These are phyloP conservation scores for Populus hybrid DNA, from an alignment of 441 rosid species.

Conservation along the genomic window DNA sequence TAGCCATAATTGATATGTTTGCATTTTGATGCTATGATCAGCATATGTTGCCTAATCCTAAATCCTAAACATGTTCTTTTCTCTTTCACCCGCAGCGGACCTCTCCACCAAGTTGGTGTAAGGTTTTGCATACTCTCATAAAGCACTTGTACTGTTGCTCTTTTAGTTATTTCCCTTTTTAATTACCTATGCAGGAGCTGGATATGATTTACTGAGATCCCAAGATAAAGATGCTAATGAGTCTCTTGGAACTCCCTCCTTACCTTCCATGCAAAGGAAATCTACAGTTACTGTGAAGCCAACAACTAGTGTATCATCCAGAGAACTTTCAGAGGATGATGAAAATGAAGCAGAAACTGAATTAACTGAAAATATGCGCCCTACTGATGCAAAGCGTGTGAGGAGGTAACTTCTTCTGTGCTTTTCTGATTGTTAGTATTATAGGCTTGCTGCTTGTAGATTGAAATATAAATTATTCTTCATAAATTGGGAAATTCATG, in stretches of 20 bases:
- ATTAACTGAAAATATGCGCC: constrained; percentile 49
- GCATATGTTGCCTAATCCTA: not conserved
- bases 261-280: constrained; percentile 37
- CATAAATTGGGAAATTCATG: not conserved
- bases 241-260: constrained; percentile 29
- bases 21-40: not conserved
- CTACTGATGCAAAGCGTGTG: constrained; percentile 62
- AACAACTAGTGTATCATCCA: constrained; percentile 75
- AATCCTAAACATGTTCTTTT: not conserved
- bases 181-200: constrained; percentile 33
- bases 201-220: constrained; percentile 28
- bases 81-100: not conserved
- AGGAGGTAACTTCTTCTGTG: constrained; percentile 52
- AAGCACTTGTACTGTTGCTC: not conserved
- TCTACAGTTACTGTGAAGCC: constrained; percentile 40
- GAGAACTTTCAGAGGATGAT: constrained; percentile 79
- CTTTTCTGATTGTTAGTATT: constrained; percentile 6
- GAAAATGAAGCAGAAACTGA: constrained; percentile 86
- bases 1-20: not conserved
- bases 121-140: not conserved
- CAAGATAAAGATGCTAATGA: constrained; percentile 36
- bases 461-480: not conserved
- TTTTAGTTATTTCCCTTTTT: constrained; percentile 12
- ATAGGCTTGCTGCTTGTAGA: not conserved
- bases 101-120: not conserved